Base-by-base conservation (phyloP, 306 rosid genomes). In the Cajanus cajan region DNA sequence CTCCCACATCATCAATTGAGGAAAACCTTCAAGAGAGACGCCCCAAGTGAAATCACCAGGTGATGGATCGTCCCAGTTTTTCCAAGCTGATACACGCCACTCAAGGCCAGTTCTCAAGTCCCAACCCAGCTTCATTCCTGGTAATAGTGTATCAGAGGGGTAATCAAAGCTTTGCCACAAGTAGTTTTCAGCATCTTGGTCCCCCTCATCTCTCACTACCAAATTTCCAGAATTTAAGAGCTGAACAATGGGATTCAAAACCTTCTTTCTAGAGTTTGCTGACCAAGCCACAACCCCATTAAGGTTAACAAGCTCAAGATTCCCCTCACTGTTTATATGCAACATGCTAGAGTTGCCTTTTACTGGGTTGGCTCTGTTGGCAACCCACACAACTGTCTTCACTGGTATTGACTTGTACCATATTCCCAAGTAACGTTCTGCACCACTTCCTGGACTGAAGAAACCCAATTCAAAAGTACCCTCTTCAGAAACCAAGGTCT, bases 131-230 rank as follows among this genome's bases (percentile, higher is more conserved):
- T 89, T 91, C 94, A 86, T 88, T 25, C 77, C 87, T 2, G 90
- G 92, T 28, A 89, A 59, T n/a, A 86, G 54, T 34, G 94, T 85
- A 25, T 89, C 90, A 39, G 80, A 67, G 16, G 94, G 97, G 67
- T 91, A 82, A 44, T 91, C 94, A 54, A 88, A 89, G 79, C 93
- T 86, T 48, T 91, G 89, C 96, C 93, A 89, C 71, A 82, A 64
- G 68, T 63, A 78, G 14, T 36, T 33, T 47, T 59, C 82, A 1
- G 82, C 47, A 33, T 59, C 70, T 11, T 75, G 65, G 16, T 83
- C 89, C 18, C 58, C 64, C 33, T 55, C 85, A 68, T 83, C 83
- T 66, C 76, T 83, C 9, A 85, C 14, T 0, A 91, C 88, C 10
- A 89, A 81, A 58, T 89, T 91, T 28, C 90, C 97, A 8, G 85